These are phyloP conservation scores for Raffaelea ambrosiae DNA, from an alignment of 2,329 filamentous ascomycete genomes.

Conservation along the genomic window DNA sequence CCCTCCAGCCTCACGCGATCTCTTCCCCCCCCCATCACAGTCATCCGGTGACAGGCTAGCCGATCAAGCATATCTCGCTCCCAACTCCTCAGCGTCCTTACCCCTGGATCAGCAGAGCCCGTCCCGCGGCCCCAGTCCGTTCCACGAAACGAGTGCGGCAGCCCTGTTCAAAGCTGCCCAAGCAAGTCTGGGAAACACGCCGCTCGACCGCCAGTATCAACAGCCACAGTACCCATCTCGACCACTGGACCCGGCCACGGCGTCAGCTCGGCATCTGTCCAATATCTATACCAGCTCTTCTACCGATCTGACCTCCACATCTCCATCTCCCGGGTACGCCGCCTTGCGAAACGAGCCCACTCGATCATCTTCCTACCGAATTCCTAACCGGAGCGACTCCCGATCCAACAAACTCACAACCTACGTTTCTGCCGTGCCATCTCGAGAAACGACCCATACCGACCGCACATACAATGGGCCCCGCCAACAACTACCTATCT, in stretches of 20 bases:
- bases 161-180: constrained; percentile 18
- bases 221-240: constrained; percentile 10
- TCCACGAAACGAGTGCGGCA: constrained; percentile 11
- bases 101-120: constrained; percentile 3
- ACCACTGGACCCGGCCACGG: background rate
- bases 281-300: constrained; percentile 19
- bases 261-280: constrained; percentile 23
- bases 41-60: constrained; percentile 1
- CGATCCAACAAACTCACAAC: constrained; percentile 42
- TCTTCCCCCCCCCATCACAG: background rate
- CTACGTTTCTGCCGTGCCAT: constrained; percentile 52
- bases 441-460: constrained; percentile 52
- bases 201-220: background rate
- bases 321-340: constrained; percentile 7
- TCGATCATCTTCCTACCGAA: constrained; percentile 46
- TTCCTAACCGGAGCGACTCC: constrained; percentile 49
- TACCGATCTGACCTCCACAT: constrained; percentile 20
- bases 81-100: background rate
- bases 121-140: constrained; percentile 10
- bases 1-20: background rate
- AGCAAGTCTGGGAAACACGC: constrained; percentile 15
- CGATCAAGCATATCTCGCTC: background rate
- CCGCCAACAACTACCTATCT: constrained; percentile 38
- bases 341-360: constrained; percentile 48
- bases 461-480: constrained; percentile 22